Conservation (phyloP, 768 basidiomycete species). For the Ramaria sp. region DNA sequence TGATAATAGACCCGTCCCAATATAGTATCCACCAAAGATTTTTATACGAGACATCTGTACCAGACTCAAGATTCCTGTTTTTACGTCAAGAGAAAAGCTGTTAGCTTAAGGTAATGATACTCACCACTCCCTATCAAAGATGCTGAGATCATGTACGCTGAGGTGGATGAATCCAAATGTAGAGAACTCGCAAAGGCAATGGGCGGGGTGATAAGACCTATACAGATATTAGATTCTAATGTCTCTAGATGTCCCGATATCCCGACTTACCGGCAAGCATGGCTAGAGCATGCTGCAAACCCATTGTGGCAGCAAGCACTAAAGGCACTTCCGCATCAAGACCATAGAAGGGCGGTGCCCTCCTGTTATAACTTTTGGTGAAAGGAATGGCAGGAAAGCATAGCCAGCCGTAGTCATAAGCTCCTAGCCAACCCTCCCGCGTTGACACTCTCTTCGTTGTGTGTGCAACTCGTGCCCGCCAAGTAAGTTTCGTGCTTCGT, state of each 20-base stretch:
- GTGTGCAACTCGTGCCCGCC: no score
- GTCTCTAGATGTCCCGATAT: no score
- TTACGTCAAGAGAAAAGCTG: neutral
- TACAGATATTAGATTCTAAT: no score
- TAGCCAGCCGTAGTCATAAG: slow-evolving; percentile 70
- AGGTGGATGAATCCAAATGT: slow-evolving; percentile 43
- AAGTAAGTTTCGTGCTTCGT: no score
- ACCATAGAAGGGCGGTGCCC: no score
- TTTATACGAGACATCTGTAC: slow-evolving; percentile 68
- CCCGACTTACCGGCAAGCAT: no score
- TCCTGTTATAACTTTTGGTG: slow-evolving; percentile 8
- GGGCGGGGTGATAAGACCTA: slow-evolving; percentile 64
- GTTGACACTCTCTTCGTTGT: no score
- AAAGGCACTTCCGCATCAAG: no score
- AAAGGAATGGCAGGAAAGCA: slow-evolving; percentile 63
- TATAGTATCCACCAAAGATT: slow-evolving; percentile 50
- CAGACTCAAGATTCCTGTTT: slow-evolving; percentile 57
- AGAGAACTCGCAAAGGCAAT: slow-evolving; percentile 65
- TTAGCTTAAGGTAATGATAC: slow-evolving; percentile 15
- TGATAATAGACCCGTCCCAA: slow-evolving; percentile 72
- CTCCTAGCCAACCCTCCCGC: slow-evolving; percentile 56
- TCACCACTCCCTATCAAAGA: slow-evolving; percentile 69
- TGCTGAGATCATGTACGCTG: slow-evolving; percentile 73
- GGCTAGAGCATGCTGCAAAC: slow-evolving; percentile 32
- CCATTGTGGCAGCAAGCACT: slow-evolving; percentile 37